These are phyloP conservation scores for Saxophila tyrrhenica DNA, from an alignment of 495 filamentous ascomycete genomes.

Conservation along the genomic window DNA sequence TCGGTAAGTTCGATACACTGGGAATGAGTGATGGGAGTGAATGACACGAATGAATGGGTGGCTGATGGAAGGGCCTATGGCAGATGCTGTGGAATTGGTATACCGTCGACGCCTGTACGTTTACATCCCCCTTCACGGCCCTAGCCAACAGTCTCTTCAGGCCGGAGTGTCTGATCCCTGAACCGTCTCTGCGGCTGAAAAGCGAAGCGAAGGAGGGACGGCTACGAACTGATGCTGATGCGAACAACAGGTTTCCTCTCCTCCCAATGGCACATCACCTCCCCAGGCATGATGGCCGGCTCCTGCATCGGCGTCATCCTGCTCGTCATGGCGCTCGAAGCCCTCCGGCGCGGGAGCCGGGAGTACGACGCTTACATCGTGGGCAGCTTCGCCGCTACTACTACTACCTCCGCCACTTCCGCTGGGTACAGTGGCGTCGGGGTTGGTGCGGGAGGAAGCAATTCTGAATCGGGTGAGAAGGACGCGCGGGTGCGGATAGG, in stretches of 20 bases:
- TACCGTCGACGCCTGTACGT: slow-evolving; percentile 50
- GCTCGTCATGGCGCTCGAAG: slow-evolving; percentile 52
- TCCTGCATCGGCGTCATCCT: slow-evolving; percentile 58
- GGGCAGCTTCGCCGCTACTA: slow-evolving; percentile 21
- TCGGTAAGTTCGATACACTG: slow-evolving; percentile 25
- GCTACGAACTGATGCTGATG: slow-evolving; percentile 2
- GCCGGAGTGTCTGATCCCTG: not conserved
- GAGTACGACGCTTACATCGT: slow-evolving; percentile 53
- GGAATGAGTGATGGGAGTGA: no score
- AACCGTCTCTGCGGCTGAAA: no score
- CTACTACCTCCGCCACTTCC: not conserved
- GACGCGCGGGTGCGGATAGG: no score
- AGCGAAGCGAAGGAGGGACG: no score
- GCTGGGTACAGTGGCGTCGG: not conserved
- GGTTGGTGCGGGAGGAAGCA: not conserved
- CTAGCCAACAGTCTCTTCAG: not conserved
- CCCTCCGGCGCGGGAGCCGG: slow-evolving; percentile 45
- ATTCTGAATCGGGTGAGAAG: not conserved
- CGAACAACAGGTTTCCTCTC: slow-evolving; percentile 41
- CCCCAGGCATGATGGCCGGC: slow-evolving; percentile 50
- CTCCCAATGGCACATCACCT: slow-evolving; percentile 51
- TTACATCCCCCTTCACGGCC: not conserved
- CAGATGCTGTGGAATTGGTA: slow-evolving; percentile 76
- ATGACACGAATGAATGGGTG: no score
- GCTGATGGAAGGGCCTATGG: slow-evolving; percentile 1